Base-by-base conservation (phyloP, 1,139 yeast species). In the Scheffersomyces illinoinensis region DNA sequence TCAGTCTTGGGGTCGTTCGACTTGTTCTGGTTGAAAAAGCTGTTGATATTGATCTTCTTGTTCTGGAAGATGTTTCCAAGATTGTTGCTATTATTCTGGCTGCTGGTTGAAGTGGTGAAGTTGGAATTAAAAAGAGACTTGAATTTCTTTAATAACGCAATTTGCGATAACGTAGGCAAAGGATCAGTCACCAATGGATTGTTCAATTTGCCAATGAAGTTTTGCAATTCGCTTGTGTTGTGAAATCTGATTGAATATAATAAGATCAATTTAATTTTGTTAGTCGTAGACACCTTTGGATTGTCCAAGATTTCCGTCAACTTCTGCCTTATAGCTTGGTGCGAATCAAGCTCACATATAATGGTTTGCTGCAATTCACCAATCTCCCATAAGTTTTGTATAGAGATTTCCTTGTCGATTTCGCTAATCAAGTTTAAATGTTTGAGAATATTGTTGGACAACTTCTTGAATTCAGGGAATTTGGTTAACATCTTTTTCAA, bases 361-460 rank as follows among this genome's bases (percentile, higher is more conserved):
- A 95, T 78, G 26, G 88, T 85, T 74, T 95, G 99, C 71, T 95
- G 98, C 54, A 93, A 77, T 73, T 95, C 98, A 63, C 97, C 90
- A 7, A 93, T 84, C 60, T 89, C 93, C 90, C 98, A 89, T 55
- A 95, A 77, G 62, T 89, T 81, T 57, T 83, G 81, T 21, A 72
- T 66, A 23, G 84, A 83, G 53, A 91, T 84, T 59, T 88, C 89
- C 58, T 85, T 83, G 66, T 93, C 96, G 54, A 95, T 82, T 68
- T 93, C 98, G 49, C 95, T 85, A 7, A 95, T 93, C 47, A 95
- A 81, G 21, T 96, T 87, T 81, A 96, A 92, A 73, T 96, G 99
- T 69, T 95, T 95, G 52, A 96, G 85, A n/a, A 96, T 93, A 69
- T 93, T 95, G 51, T 93, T 88, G 14, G 96, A 90, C 54, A 93